Evolutionary conservation across 2,329 filamentous ascomycete genomes (phyloP), one percentile per base, ranked within the genome.

Genomic region (Neoarthrinium moseri): DNA sequence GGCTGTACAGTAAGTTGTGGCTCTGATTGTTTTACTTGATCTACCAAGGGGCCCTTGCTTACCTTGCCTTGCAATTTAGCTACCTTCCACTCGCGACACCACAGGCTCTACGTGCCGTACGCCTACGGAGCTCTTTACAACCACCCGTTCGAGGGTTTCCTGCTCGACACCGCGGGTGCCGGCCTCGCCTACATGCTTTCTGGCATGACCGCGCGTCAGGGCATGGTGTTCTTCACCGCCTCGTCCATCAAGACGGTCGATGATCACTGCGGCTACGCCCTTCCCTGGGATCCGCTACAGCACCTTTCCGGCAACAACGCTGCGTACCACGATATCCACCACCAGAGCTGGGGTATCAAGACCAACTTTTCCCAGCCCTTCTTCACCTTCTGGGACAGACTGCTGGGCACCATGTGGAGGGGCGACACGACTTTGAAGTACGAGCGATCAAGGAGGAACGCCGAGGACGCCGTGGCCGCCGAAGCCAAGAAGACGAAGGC

Each of bases 331-430:
- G 94, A 99, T 62, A 92, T 99, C 48, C 94, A 99, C 69, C 94
- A 99, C 71, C 94, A 99, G 70, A 95, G 89, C 68, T 97, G 92
- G 91, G 94, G 94, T 47, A 96, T 99, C 77, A 99, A 97, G 79
- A 88, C 86, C 53, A 95, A 95, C 70, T 95, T 90, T 66, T 87
- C 85, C 5, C 89, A 95, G 68, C 89, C 89, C 3, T 95, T 91
- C 72, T 96, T 97, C 71, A 96, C 88, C 38, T 91, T 96, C 70
- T 97, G 94, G 90, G 94, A 99, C 65, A 77, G 80, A 37, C 62
- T 91, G 22, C 74, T 96, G 18, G 84, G 85, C 42, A 99, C 94
- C 20, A 87, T 83, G 67, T 96, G 91, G 84, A 82, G 79, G 49
- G 89, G 89, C 40, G 83, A 75, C 47, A 73, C 73, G 13, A 55